Evolutionary conservation across 495 filamentous ascomycete species (phyloP), one percentile per base, ranked within the genome.

Genomic region (Aspergillus nanangensis): DNA sequence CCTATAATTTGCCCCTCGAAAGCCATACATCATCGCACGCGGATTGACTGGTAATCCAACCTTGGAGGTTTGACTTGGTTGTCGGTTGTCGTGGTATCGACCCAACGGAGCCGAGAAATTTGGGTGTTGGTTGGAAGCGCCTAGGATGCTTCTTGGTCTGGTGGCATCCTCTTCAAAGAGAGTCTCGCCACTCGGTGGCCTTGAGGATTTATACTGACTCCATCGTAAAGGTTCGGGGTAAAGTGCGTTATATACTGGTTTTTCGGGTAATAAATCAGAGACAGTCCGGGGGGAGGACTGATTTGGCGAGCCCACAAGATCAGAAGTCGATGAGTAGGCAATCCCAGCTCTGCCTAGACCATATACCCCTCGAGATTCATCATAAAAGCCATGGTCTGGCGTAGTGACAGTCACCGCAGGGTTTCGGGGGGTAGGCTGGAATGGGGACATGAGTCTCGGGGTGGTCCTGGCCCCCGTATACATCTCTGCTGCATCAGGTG

Each of bases 21-120:
- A 62, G 7, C 57, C 61, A 17, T 65, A 45, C 37, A 61, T 56
- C 43, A 67, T 47, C 35, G 67, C 66, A 29, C 67, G 64, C 13
- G 69, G 69, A 29, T 72, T 68, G 15, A 63, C 55, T 4, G 68
- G 68, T 7, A 74, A 37, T 8, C 70, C 70, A 35, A 58, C 38
- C 15, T 56, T 51, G 15, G 44, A 54, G 21, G 9, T 24, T 51
- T 50, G 42, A 47, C 19, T 38, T 18, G 41, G 19, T 25, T 41
- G 49, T 13, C 41, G 29, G 45, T 37, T 45, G 37, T n/a, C 34
- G 22, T 48, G 41, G 14, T 15, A 46, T 31, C 29, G 40, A 32
- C 38, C 32, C n/a, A 43, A 32, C 32, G 24, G 13, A 9, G 22
- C n/a, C 11, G 40, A 27, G 21, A 45, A 38, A 20, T 37, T 36